These are phyloP conservation scores for Aeschynomene evenia DNA, from an alignment of 306 rosid species.

Conservation along the genomic window DNA sequence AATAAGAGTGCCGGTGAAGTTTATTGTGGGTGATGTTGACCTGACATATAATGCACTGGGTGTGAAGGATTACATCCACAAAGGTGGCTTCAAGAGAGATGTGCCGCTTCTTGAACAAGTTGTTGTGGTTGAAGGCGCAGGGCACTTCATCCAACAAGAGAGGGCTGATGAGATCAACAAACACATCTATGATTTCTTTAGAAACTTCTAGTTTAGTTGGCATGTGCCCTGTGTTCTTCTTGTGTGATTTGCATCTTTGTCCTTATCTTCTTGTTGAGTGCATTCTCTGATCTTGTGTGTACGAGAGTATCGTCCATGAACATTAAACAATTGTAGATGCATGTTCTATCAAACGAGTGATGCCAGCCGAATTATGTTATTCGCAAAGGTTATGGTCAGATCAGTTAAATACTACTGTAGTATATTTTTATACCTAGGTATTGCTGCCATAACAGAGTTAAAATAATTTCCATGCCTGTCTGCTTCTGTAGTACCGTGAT, in stretches of 20 bases:
- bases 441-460: neutral
- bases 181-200: slow-evolving; percentile 61
- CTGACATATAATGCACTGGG: slow-evolving; percentile 56
- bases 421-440: neutral
- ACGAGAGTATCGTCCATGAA: neutral
- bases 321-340: neutral
- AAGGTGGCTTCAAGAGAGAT: slow-evolving; percentile 68
- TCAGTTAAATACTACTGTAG: neutral
- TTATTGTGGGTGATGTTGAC: slow-evolving; percentile 77
- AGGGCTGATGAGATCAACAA: slow-evolving; percentile 56
- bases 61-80: slow-evolving; percentile 61
- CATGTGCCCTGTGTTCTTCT: neutral
- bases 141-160: slow-evolving; percentile 70
- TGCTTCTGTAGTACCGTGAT: neutral
- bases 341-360: neutral
- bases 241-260: neutral
- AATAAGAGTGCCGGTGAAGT: slow-evolving; percentile 69
- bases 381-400: too few relatives aligned
- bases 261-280: neutral
- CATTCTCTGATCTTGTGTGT: neutral
- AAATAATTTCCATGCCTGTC: neutral
- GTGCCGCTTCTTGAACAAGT: slow-evolving; percentile 74
- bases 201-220: slow-evolving; percentile 33
- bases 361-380: neutral
- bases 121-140: slow-evolving; percentile 68